Evolutionary conservation across 306 rosid species (phyloP), one percentile per base, ranked within the genome.

Genomic region (Alnus rubra): DNA sequence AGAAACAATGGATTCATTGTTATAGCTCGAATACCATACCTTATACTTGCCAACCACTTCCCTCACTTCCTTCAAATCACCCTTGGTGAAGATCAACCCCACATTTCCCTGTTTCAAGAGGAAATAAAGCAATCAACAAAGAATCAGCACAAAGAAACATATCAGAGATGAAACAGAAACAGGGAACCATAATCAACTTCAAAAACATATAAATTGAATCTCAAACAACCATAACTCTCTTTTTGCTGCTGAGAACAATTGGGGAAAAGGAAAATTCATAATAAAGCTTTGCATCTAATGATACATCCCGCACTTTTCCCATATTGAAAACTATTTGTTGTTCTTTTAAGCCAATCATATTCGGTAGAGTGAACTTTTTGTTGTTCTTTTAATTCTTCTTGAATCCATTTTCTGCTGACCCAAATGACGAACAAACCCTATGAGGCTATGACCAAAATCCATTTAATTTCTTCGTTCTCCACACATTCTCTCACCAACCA

Each of bases 1-100:
- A 77, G 12, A 18, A n/a, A 44, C 31, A 59, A 7, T 10, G 19
- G 1, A 45, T 52, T 28, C 33, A 15, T 3, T 42, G 5, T 18
- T 44, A 44, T 1, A 68, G 49, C 15, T 4, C 56, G 19, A 16
- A 53, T 3, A 11, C 2, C 68, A 48, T n/a, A 88, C 91, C 89
- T 88, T 88, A 87, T 88, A 88, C 67, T 88, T 88, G 0, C 73
- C 86, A 8, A 88, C 89, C 78, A 85, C 91, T 39, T 88, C 91
- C n/a, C 88, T 83, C 18, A 88, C 91, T 71, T 88, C 91, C 79
- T 88, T 88, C 86, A 88, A 79, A 45, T 88, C 89, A 69, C 91
- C 91, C 84, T 88, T 88, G 35, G 91, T 88, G 76, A 88, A 88
- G 48, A 88, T 86, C 74, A 88, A 80, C 31, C 91, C 91, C 15